phyloP scores from a whole-genome alignment of 1,284 basidiomycete genomes.

The Ustilago hordei region DNA sequence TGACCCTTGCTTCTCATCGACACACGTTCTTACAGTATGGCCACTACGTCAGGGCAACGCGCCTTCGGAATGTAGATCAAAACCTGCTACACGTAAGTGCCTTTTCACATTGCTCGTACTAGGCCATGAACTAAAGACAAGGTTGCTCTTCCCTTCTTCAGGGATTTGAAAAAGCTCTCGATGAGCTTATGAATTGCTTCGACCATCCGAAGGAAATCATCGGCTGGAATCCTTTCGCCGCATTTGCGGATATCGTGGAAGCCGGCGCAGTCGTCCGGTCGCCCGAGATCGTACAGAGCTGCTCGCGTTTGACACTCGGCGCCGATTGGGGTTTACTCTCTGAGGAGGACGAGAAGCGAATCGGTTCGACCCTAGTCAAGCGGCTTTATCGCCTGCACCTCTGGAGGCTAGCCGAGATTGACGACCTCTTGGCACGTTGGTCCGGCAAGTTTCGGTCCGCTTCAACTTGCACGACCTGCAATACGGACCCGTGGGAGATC shows the following conservation, averaged over 20 bases:
- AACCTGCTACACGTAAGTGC: constrained; percentile 10
- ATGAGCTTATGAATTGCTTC: constrained; percentile 40
- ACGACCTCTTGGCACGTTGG: constrained; percentile 15
- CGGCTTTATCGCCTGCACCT: constrained; percentile 5
- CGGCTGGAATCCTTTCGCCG: constrained; percentile 29
- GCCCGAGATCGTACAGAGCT: constrained; percentile 12
- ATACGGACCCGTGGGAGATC: constrained; percentile 31
- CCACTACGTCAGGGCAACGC: background rate
- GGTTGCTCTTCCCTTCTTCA: constrained; percentile 1
- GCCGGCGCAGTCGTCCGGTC: constrained; percentile 21
- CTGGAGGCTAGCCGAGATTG: constrained; percentile 11
- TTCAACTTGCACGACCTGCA: constrained; percentile 28
- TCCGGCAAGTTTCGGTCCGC: constrained; percentile 14
- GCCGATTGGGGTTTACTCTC: constrained; percentile 6
- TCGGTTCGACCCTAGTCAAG: background rate
- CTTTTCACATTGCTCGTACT: background rate
- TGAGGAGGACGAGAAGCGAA: background rate
- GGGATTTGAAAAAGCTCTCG: constrained; percentile 12
- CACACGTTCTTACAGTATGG: background rate
- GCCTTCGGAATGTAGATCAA: background rate
- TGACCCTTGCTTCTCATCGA: background rate
- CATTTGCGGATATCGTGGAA: constrained; percentile 26
- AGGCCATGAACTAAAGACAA: background rate
- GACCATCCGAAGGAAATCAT: constrained; percentile 30
- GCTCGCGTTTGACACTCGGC: constrained; percentile 30